Percentiles rank a stretch among this genome's conserved stretches.
Conservation (phyloP, 1,284 basidiomycete genomes). For the Schizophyllum amplum region DNA sequence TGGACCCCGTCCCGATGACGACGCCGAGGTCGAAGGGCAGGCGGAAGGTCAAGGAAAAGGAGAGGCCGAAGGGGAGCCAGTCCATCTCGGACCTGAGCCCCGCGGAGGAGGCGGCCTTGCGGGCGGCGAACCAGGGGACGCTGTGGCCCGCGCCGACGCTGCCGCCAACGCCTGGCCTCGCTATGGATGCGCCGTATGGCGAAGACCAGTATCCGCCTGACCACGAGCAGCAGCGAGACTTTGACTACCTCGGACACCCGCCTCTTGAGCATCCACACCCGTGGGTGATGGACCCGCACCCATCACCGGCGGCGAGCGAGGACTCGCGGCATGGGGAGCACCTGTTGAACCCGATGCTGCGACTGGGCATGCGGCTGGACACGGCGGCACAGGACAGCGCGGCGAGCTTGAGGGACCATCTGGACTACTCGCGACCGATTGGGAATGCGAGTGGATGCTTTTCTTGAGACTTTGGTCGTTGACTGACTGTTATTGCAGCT, state of each 20-base stretch:
- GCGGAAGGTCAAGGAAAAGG: not conserved
- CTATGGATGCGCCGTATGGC: not conserved
- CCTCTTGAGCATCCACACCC: not conserved
- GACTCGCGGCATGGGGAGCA: not conserved
- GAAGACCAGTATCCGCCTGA: no score
- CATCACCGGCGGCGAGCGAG: not conserved
- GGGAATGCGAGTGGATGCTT: not conserved
- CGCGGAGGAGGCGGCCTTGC: not conserved
- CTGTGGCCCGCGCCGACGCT: not conserved
- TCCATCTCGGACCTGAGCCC: not conserved
- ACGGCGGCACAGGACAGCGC: not conserved
- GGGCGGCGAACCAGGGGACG: not conserved
- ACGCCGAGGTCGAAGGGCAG: not conserved
- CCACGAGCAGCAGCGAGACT: no score
- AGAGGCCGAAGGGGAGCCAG: not conserved
- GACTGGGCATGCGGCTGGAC: not conserved
- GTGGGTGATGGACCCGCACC: not conserved
- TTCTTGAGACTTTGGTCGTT: not conserved
- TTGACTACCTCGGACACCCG: no score
- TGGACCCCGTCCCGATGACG: not conserved
- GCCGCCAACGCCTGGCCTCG: not conserved
- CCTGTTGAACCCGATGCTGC: not conserved
- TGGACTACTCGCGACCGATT: not conserved
- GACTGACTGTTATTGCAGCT: not conserved
- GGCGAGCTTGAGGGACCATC: not conserved